Evolutionary conservation across 805 yeast genomes (phyloP).

Genomic region (Candida alai): DNA sequence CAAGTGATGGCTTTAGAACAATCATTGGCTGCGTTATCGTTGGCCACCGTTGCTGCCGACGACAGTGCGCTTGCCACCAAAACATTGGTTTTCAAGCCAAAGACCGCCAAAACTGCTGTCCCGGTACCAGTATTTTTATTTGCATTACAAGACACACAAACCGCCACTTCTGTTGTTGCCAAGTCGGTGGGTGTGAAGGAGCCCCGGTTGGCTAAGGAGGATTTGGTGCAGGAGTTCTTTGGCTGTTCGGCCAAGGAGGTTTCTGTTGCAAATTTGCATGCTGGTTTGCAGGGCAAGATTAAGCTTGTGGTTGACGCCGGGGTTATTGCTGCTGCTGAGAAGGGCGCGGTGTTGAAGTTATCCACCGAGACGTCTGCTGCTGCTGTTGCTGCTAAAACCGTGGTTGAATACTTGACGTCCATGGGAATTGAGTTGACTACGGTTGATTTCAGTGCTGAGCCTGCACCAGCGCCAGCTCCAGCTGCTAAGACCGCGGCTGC

Average conservation of each 20-base stretch:
- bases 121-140: conserved; percentile 80
- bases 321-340: conserved; percentile 35
- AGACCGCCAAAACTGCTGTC: conserved; percentile 75
- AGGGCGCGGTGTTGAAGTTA: conserved; percentile 38
- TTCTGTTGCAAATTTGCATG: conserved; percentile 49
- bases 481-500: conserved; percentile 19
- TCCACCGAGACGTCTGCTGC: conserved; percentile 53
- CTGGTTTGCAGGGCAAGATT: conserved; percentile 49
- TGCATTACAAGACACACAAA: conserved; percentile 66
- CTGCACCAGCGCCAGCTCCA: conserved; percentile 35
- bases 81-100: conserved; percentile 84
- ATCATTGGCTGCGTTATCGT: conserved; percentile 61
- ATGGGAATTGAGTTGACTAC: conserved; percentile 47
- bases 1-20: conserved; percentile 61
- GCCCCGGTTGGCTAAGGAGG: conserved; percentile 84
- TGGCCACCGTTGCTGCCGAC: conserved; percentile 41
- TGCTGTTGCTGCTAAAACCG: conserved; percentile 42
- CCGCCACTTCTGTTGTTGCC: conserved; percentile 67
- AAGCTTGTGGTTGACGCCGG: conserved; percentile 57
- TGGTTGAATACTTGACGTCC: conserved; percentile 44
- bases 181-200: conserved; percentile 69
- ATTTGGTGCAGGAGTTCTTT: conserved; percentile 64
- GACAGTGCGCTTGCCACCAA: conserved; percentile 58
- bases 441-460: conserved; percentile 52
- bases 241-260: conserved; percentile 56